Conservation (phyloP, 1,139 yeast genomes). For the Candida sp. region DNA sequence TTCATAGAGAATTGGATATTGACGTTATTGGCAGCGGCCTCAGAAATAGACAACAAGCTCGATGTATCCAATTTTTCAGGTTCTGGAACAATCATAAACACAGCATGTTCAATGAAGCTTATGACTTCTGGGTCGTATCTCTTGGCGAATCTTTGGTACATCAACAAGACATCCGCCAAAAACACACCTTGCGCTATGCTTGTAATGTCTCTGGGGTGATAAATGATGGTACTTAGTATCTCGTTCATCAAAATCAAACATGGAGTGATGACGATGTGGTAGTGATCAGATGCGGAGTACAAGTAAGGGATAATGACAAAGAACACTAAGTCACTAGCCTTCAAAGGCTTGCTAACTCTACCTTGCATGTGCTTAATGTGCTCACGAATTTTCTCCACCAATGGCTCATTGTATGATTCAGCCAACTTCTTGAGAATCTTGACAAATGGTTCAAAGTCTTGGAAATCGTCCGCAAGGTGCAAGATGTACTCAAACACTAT, state of each 20-base stretch:
- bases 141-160: slow-evolving; percentile 81
- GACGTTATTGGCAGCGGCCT: slow-evolving; percentile 3
- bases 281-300: slow-evolving; percentile 95
- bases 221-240: slow-evolving; percentile 43
- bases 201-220: slow-evolving; percentile 36
- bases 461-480: slow-evolving; percentile 34
- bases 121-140: slow-evolving; percentile 83
- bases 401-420: slow-evolving; percentile 63
- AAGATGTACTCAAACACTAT: slow-evolving; percentile 69
- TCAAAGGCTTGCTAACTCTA: slow-evolving; percentile 42
- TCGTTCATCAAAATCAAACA: slow-evolving; percentile 76
- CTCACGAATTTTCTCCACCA: slow-evolving; percentile 52
- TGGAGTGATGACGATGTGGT: slow-evolving; percentile 91
- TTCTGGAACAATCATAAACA: slow-evolving; percentile 51
- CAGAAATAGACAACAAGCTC: slow-evolving; percentile 5
- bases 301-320: slow-evolving; percentile 74
- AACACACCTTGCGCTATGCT: slow-evolving; percentile 51
- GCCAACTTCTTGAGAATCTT: slow-evolving; percentile 61
- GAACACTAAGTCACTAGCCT: slow-evolving; percentile 62
- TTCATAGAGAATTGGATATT: slow-evolving; percentile 6
- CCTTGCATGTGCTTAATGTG: slow-evolving; percentile 50
- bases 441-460: slow-evolving; percentile 45
- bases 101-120: slow-evolving; percentile 58
- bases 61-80: slow-evolving; percentile 25
- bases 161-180: slow-evolving; percentile 64